phyloP scores from a whole-genome alignment of 2,329 filamentous ascomycete species.

The Exutisphaerella laricina region DNA sequence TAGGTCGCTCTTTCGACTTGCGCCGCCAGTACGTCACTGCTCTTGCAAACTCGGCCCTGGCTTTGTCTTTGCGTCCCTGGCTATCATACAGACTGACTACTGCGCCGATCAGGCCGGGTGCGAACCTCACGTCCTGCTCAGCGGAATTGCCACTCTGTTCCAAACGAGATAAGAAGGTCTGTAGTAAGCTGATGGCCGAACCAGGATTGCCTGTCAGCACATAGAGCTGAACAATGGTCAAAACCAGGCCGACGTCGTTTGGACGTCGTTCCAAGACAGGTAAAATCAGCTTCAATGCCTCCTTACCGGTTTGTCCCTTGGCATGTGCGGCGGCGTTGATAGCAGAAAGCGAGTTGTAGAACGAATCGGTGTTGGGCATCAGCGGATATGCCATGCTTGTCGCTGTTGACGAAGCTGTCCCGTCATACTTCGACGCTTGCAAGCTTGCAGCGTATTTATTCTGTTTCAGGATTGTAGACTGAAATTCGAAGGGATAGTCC shows the following conservation, averaged over 20 bases:
- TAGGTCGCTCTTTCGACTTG: conserved; percentile 46
- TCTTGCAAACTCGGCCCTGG: conserved; percentile 68
- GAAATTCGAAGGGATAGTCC: conserved; percentile 67
- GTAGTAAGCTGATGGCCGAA: conserved; percentile 68
- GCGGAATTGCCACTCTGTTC: conserved; percentile 55
- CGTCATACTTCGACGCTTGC: conserved; percentile 61
- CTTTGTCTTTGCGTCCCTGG: conserved; percentile 66
- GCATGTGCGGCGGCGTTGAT: conserved; percentile 71
- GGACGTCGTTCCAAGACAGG: conserved; percentile 67
- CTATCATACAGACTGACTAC: conserved; percentile 71
- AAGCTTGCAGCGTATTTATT: conserved; percentile 63
- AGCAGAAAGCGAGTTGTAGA: conserved; percentile 53
- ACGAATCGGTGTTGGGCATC: conserved; percentile 35
- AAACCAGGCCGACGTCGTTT: conserved; percentile 70
- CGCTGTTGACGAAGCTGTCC: conserved; percentile 54
- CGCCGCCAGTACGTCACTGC: conserved; percentile 76
- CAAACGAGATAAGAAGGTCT: conserved; percentile 67
- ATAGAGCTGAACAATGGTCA: conserved; percentile 79
- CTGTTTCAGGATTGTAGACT: conserved; percentile 55
- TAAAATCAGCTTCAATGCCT: conserved; percentile 63
- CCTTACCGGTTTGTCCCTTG: conserved; percentile 57
- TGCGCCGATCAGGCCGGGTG: conserved; percentile 77
- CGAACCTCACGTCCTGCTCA: conserved; percentile 66
- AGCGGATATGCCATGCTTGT: conserved; percentile 46
- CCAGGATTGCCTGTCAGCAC: conserved; percentile 64